Evolutionary conservation across 331 rosid genomes (phyloP).

Genomic region (Malus hybrid): DNA sequence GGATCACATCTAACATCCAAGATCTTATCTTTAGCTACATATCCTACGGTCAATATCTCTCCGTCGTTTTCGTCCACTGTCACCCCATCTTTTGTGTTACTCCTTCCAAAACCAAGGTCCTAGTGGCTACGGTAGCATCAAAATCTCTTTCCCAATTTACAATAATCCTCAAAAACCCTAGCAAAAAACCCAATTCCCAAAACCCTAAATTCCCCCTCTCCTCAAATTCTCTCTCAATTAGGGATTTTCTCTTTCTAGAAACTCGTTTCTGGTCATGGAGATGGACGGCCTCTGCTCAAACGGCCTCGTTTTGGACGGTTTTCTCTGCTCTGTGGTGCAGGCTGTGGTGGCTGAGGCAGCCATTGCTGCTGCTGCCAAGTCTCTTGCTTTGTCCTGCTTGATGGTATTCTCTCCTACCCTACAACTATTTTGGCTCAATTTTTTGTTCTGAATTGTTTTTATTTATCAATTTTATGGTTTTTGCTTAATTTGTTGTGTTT

Average conservation of each 20-base stretch:
- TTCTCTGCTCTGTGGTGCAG: slow-evolving; percentile 19
- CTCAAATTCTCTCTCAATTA: not conserved
- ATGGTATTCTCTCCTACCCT: slow-evolving; percentile 11
- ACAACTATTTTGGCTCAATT: not conserved
- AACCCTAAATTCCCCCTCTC: slow-evolving; percentile 1
- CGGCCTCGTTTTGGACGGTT: slow-evolving; percentile 6
- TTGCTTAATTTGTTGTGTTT: not conserved
- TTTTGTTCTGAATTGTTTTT: not conserved
- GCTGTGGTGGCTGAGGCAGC: slow-evolving; percentile 22
- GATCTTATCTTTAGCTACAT: not conserved
- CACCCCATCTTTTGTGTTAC: not conserved
- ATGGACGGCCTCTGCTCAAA: slow-evolving; percentile 12
- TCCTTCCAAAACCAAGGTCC: not conserved
- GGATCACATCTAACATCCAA: not conserved
- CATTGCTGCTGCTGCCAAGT: slow-evolving; percentile 21
- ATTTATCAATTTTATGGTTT: not conserved
- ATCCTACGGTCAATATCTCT: not conserved
- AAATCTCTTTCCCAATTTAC: not conserved
- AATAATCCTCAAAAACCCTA: slow-evolving; percentile 23
- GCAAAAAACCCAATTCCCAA: slow-evolving; percentile 15
- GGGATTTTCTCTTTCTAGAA: not conserved
- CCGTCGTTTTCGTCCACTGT: not conserved
- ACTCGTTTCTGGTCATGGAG: slow-evolving; percentile 13
- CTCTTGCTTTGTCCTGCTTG: slow-evolving; percentile 11
- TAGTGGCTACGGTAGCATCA: not conserved